A percentile compares a stretch with the other conserved stretches of the same genome.
These are phyloP conservation scores for Iodosphaeria phyllophila DNA, from an alignment of 2,329 filamentous ascomycete genomes.

Conservation along the genomic window DNA sequence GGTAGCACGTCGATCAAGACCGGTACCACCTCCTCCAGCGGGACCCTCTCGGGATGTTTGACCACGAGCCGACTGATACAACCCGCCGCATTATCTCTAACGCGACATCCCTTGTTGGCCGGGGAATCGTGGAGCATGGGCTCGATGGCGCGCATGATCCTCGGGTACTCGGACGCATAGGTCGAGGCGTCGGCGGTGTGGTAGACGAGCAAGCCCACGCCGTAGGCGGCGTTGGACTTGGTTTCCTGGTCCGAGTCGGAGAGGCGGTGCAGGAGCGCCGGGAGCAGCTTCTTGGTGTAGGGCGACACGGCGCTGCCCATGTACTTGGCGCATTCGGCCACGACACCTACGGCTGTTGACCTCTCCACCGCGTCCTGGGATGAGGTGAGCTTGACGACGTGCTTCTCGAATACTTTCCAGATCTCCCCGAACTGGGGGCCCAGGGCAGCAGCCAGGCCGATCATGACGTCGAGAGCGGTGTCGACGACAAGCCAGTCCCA, in stretches of 20 bases:
- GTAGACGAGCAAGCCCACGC: conserved; percentile 66
- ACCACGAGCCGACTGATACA: conserved; percentile 86
- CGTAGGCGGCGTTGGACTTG: conserved; percentile 90
- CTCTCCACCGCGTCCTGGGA: conserved; percentile 77
- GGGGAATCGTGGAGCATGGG: conserved; percentile 60
- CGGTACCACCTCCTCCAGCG: conserved; percentile 66
- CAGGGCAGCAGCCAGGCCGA: conserved; percentile 65
- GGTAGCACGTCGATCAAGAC: conserved; percentile 63
- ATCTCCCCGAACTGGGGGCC: conserved; percentile 68
- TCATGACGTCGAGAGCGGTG: conserved; percentile 79
- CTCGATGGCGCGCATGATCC: conserved; percentile 73
- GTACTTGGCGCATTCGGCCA: conserved; percentile 76
- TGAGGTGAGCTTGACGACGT: conserved; percentile 70
- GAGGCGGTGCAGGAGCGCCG: conserved; percentile 69
- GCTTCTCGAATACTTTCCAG: conserved; percentile 94
- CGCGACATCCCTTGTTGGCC: no score
- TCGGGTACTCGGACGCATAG: conserved; percentile 55
- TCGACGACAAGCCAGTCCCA: conserved; percentile 97
- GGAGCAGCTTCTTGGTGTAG: conserved; percentile 59
- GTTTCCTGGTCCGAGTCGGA: conserved; percentile 80
- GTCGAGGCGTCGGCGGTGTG: conserved; percentile 59
- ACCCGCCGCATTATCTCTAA: conserved; percentile 84
- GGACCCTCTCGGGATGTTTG: conserved; percentile 67
- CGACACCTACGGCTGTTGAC: conserved; percentile 74
- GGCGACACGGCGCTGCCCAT: conserved; percentile 69